Evolutionary conservation across 768 basidiomycete species (phyloP).

Genomic region (Gelatoporia subvermispora): DNA sequence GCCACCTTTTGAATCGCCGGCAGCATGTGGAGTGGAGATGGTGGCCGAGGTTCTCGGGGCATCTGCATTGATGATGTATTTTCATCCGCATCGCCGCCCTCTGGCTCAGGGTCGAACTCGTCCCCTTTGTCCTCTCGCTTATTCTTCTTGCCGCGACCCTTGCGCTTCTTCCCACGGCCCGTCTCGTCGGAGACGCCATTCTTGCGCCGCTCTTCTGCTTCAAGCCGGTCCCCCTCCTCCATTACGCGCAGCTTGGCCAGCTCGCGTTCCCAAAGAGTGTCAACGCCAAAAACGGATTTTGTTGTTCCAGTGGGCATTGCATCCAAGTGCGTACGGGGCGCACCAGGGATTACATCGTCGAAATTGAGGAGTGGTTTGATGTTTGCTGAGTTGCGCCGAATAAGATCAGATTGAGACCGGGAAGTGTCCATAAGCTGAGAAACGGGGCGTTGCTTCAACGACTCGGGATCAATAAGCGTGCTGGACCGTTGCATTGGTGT

Average conservation of each 20-base stretch:
- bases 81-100: neutral
- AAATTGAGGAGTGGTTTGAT: constrained; percentile 67
- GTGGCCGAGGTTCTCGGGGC: constrained; percentile 4
- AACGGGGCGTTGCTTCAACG: constrained; percentile 46
- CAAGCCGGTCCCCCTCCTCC: constrained; percentile 60
- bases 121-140: neutral
- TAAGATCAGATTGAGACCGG: constrained; percentile 35
- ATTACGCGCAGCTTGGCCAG: constrained; percentile 75
- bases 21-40: constrained; percentile 23
- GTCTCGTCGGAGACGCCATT: constrained; percentile 43
- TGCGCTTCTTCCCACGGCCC: constrained; percentile 34
- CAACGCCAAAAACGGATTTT: constrained; percentile 89
- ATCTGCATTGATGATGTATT: neutral
- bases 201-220: constrained; percentile 46
- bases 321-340: constrained; percentile 16
- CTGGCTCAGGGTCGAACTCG: neutral
- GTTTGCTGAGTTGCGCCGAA: constrained; percentile 45
- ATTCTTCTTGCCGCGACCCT: constrained; percentile 41
- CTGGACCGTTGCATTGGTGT: constrained; percentile 46
- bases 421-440: constrained; percentile 42
- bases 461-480: constrained; percentile 71
- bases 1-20: constrained; percentile 32
- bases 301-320: constrained; percentile 28
- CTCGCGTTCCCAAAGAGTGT: constrained; percentile 90
- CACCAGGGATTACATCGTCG: constrained; percentile 42